These are phyloP conservation scores for Rubia tinctorum DNA, from an alignment of 305 asterid species.

Conservation along the genomic window DNA sequence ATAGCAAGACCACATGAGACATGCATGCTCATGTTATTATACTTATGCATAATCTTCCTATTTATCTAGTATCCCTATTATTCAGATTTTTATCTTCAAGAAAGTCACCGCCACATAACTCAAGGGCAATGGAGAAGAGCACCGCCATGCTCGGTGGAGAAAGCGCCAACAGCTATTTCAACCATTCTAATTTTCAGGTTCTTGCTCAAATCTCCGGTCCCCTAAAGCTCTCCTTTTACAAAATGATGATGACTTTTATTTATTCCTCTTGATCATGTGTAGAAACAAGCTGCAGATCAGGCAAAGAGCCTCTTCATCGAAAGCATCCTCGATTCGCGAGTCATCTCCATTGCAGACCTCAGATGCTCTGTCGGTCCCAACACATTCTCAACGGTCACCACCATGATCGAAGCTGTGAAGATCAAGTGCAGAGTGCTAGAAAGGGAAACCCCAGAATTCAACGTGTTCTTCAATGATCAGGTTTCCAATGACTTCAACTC, in stretches of 20 bases:
- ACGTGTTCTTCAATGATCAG: not conserved
- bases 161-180: conserved; percentile 16
- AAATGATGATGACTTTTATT: no score
- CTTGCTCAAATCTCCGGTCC: conserved; percentile 5
- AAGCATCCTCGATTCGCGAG: not conserved
- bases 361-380: conserved; percentile 2
- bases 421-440: not conserved
- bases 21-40: no score
- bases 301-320: not conserved
- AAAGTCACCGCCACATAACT: not conserved
- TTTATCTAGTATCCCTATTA: no score
- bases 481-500: not conserved
- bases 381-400: not conserved
- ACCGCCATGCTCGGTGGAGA: conserved; percentile 17
- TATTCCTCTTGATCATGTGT: not conserved
- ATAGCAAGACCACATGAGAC: no score
- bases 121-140: not conserved
- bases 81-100: not conserved
- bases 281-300: not conserved
- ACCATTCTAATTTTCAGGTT: conserved; percentile 10
- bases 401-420: conserved; percentile 4
- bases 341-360: not conserved
- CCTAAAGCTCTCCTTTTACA: no score
- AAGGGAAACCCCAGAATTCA: not conserved
- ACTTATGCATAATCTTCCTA: no score